Conservation (phyloP, 2,329 filamentous ascomycete species). For the Pezicula radicicola region DNA sequence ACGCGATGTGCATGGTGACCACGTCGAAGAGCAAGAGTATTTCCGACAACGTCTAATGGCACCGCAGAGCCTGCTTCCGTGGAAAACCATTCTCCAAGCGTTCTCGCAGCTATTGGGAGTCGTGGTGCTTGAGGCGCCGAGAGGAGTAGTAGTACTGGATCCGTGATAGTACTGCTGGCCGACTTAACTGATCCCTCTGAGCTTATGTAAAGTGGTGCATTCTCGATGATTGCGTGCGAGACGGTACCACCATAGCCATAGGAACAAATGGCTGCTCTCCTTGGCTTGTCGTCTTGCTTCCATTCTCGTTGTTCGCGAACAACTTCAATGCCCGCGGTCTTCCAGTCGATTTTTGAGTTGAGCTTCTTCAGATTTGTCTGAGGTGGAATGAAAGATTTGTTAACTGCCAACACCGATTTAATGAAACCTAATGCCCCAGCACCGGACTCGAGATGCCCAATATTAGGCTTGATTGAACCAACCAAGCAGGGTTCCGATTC, state of each 20-base stretch:
- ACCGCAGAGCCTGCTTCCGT: not conserved
- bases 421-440: not conserved
- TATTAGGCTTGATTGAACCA: conserved; percentile 4
- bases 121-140: conserved; percentile 32
- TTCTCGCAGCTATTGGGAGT: conserved; percentile 17
- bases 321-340: not conserved
- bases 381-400: not conserved
- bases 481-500: not conserved
- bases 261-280: conserved; percentile 23
- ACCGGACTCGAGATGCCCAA: conserved; percentile 3
- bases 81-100: conserved; percentile 23
- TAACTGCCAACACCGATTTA: conserved; percentile 2
- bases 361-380: not conserved
- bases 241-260: conserved; percentile 34
- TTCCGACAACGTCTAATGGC: conserved; percentile 13
- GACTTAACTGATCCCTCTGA: not conserved
- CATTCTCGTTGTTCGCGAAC: not conserved
- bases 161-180: not conserved
- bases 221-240: conserved; percentile 30
- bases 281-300: not conserved
- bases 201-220: conserved; percentile 1
- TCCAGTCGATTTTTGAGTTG: not conserved
- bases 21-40: conserved; percentile 28
- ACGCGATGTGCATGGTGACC: conserved; percentile 29
- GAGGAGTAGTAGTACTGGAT: conserved; percentile 18